phyloP scores from a whole-genome alignment of 257 asterid genomes.

The Jasminum sambac region DNA sequence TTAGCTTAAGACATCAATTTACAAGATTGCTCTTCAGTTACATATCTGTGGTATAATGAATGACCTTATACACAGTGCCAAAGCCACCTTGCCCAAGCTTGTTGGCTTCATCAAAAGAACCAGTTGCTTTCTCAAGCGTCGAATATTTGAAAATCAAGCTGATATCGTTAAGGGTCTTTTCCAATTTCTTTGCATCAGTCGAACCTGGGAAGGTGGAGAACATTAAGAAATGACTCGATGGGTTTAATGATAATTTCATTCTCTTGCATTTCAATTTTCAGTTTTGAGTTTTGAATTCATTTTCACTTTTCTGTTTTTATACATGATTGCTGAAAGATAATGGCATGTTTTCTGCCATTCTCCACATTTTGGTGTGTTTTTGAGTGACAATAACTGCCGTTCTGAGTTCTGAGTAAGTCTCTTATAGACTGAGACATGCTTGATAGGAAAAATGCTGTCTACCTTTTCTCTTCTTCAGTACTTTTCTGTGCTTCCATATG shows the following conservation, averaged over 20 bases:
- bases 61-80: conserved; percentile 40
- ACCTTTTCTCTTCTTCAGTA: conserved; percentile 84
- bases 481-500: conserved; percentile 51
- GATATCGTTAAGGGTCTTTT: conserved; percentile 26
- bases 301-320: too few species aligned
- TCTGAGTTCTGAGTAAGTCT: too few species aligned
- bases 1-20: not conserved
- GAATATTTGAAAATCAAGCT: conserved; percentile 37
- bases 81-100: conserved; percentile 42
- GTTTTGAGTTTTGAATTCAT: too few species aligned
- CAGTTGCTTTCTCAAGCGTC: conserved; percentile 39
- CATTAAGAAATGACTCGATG: too few species aligned
- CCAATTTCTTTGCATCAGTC: conserved; percentile 37
- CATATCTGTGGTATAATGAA: not conserved
- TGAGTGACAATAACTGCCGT: too few species aligned
- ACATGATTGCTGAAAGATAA: too few species aligned
- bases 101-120: conserved; percentile 34
- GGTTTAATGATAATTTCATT: too few species aligned
- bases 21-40: not conserved
- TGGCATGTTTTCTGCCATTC: too few species aligned
- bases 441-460: not conserved
- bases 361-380: too few species aligned
- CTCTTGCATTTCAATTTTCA: too few species aligned
- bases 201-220: conserved; percentile 25
- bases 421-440: not conserved